Conservation (phyloP, 371 early-diverging fungal species). For the Rhizopus microsporus region DNA sequence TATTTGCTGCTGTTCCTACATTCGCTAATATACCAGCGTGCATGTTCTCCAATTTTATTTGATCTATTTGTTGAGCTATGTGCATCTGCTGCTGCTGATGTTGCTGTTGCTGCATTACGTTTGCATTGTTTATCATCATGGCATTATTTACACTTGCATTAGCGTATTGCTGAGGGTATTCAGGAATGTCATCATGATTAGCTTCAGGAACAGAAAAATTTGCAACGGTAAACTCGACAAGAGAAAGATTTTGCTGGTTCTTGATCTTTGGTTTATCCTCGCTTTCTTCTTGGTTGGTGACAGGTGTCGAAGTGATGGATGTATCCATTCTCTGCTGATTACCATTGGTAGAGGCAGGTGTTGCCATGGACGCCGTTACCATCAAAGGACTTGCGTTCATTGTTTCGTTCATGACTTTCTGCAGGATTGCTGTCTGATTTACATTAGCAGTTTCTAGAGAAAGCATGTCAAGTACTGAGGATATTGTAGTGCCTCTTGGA, state of each 20-base stretch:
- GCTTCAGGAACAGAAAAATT: constrained; percentile 17
- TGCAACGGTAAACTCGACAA: constrained; percentile 24
- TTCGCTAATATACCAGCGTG: neutral
- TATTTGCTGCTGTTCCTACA: neutral
- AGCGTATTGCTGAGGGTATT: constrained; percentile 10
- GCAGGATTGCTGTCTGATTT: constrained; percentile 17
- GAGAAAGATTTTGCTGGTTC: constrained; percentile 8
- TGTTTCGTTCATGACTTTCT: constrained; percentile 34
- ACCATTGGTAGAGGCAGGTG: constrained; percentile 15
- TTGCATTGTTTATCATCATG: neutral
- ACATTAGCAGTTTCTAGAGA: constrained; percentile 4
- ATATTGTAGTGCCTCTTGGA: constrained; percentile 10
- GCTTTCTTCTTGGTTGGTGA: constrained; percentile 2
- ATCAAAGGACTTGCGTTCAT: constrained; percentile 32
- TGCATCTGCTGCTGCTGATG: neutral
- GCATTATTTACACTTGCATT: neutral
- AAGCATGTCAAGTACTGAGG: constrained; percentile 15
- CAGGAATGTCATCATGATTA: constrained; percentile 11
- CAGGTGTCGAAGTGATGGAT: constrained; percentile 4
- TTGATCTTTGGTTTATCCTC: constrained; percentile 2
- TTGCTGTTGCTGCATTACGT: constrained; percentile 1
- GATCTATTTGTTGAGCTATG: neutral
- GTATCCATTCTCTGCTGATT: neutral
- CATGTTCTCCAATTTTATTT: neutral
- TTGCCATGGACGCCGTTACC: constrained; percentile 36